Evolutionary conservation across 208 protist genomes (phyloP), one percentile per base, ranked within the genome.

Genomic region (Wallacemonas collosoma): DNA sequence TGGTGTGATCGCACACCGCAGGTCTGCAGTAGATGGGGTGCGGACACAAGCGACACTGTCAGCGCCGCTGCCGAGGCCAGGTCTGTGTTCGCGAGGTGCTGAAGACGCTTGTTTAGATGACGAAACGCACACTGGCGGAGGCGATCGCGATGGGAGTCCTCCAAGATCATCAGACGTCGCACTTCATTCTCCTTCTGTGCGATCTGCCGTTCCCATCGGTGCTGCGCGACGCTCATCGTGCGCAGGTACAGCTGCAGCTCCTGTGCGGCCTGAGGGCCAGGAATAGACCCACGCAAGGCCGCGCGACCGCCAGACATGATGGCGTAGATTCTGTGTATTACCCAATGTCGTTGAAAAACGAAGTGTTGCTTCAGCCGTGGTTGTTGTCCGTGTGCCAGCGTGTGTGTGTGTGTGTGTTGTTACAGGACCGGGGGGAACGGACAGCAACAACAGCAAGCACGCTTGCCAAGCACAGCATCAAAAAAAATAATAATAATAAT

Each of bases 211-310:
- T 72, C 69, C 90, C 90, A 95, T 3, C 77, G 78, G 9, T 86
- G 83, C 75, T 92, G 82, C 0, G 88, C 82, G 15, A 77, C 57
- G 35, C 70, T 73, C 75, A 90, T 83, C 39, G 80, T 72, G 38
- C 88, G 86, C 54, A 93, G 63, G 67, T 86, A 92, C 39, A 95
- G 88, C n/a, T 79, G 76, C 17, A 93, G 66, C 73, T 93, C 91
- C 62, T 80, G 81, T 7, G 88, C 77, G 2, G 83, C 85, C 39
- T 79, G 82, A 50, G 65, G 70, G 17, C 83, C 74, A 1, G 70
- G 12, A 3, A 71, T 26, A 41, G 26, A 36, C 11, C 9, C 7
- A 54, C 45, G 48, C 11, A 45, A 11, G 6, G 38, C 39, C 4
- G 57, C 26, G 26, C 26, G 26, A 26, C 26, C 26, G 26, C 26